Evolutionary conservation across 352 stramenopile genomes (phyloP).

Genomic region (Globisporangium perplexum): DNA sequence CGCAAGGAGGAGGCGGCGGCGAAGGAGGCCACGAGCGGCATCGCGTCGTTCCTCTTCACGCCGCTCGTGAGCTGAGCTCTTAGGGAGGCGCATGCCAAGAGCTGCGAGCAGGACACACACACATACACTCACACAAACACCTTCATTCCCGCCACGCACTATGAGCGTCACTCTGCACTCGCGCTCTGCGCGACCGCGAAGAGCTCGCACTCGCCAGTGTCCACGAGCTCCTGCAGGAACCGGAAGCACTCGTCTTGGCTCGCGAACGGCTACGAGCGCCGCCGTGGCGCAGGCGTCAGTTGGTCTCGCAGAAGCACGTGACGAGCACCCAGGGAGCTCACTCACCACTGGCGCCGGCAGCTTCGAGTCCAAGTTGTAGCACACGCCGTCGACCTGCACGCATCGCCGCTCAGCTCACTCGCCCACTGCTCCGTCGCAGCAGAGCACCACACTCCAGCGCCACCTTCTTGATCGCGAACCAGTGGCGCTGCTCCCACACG

Average conservation of each 20-base stretch:
- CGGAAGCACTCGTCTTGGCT: conserved; percentile 36
- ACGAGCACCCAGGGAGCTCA: not conserved
- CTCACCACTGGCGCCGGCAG: conserved; percentile 39
- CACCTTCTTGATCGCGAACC: conserved; percentile 71
- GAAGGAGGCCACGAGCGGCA: conserved; percentile 14
- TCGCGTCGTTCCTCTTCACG: conserved; percentile 23
- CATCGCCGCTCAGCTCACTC: not conserved
- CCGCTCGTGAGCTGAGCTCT: conserved; percentile 9
- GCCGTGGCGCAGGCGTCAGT: not conserved
- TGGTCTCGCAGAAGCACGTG: not conserved
- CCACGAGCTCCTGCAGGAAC: conserved; percentile 64
- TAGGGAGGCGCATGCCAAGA: not conserved
- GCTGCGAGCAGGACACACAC: not conserved
- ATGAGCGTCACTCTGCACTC: no score
- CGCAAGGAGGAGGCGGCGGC: conserved; percentile 22
- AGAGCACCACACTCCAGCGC: no score
- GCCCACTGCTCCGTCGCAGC: not conserved
- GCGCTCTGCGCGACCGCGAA: conserved; percentile 19
- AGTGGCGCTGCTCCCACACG: conserved; percentile 66
- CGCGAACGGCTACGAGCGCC: conserved; percentile 27
- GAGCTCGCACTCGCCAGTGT: conserved; percentile 68
- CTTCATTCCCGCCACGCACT: no score
- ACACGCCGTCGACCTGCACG: conserved; percentile 39
- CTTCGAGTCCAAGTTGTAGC: conserved; percentile 80
- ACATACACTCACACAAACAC: no score